These are phyloP conservation scores for Monosporascus sp. DNA, from an alignment of 2,329 filamentous ascomycete genomes.

Conservation along the genomic window DNA sequence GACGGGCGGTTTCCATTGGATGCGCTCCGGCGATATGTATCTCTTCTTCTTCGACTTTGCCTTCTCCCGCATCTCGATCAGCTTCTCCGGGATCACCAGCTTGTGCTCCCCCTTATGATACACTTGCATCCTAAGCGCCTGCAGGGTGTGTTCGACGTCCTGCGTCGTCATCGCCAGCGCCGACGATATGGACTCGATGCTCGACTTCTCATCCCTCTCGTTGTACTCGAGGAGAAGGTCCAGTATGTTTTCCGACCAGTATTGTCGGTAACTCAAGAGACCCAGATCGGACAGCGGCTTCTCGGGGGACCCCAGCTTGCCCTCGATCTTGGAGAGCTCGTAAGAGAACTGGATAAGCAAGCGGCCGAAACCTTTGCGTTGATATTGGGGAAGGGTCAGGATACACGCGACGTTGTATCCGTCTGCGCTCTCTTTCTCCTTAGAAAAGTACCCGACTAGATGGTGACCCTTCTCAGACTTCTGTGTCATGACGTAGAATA, in stretches of 20 bases:
- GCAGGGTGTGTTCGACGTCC: constrained; percentile 90
- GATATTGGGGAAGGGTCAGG: constrained; percentile 90
- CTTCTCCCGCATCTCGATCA: constrained; percentile 75
- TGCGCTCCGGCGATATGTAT: constrained; percentile 67
- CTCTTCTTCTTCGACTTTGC: constrained; percentile 72
- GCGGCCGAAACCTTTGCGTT: constrained; percentile 88
- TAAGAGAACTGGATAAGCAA: constrained; percentile 97
- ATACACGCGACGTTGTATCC: constrained; percentile 99
- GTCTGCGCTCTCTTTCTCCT: constrained; percentile 95
- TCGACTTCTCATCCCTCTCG: constrained; percentile 65
- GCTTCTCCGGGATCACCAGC: constrained; percentile 81
- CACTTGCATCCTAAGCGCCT: constrained; percentile 89
- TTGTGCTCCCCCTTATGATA: constrained; percentile 97
- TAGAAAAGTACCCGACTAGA: constrained; percentile 98
- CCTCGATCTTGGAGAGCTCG: constrained; percentile 90
- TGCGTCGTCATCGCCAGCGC: constrained; percentile 91
- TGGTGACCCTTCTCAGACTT: constrained; percentile 87
- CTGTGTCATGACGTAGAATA: constrained; percentile 97
- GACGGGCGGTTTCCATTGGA: constrained; percentile 95
- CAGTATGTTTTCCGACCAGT: constrained; percentile 94
- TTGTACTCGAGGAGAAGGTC: constrained; percentile 74
- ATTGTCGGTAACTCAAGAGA: constrained; percentile 88
- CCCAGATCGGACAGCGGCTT: constrained; percentile 94
- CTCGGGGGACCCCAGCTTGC: constrained; percentile 90
- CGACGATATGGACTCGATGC: constrained; percentile 77